phyloP scores from a whole-genome alignment of 2,329 filamentous ascomycete genomes.

The Diaporthe sp. region DNA sequence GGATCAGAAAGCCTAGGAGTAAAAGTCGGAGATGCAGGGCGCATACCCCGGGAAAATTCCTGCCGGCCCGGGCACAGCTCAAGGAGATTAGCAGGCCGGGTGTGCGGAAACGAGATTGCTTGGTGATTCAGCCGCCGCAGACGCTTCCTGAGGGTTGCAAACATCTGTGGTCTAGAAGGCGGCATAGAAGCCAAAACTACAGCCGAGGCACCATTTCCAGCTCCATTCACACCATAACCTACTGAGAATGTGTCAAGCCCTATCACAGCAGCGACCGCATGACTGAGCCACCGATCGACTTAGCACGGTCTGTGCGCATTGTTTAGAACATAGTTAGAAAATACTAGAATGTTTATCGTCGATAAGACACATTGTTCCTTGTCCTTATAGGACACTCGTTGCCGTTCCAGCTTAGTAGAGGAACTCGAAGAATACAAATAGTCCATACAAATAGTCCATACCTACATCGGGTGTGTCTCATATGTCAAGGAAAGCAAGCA shows the following conservation, averaged over 20 bases:
- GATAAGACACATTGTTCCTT: too few species aligned
- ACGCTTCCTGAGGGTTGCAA: too few species aligned
- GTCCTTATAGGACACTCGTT: too few species aligned
- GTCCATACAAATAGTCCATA: too few species aligned
- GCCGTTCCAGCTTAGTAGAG: too few species aligned
- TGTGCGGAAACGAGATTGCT: neutral
- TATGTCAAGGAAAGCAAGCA: too few species aligned
- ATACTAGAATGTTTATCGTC: too few species aligned
- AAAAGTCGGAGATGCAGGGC: neutral
- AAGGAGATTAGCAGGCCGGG: neutral
- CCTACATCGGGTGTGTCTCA: too few species aligned
- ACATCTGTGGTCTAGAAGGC: neutral
- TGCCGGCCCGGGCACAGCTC: conserved; percentile 44
- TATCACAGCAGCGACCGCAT: neutral
- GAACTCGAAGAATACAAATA: too few species aligned
- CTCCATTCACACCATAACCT: neutral
- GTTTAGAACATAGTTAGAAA: too few species aligned
- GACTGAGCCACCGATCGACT: neutral
- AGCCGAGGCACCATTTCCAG: too few species aligned
- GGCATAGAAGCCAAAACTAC: too few species aligned
- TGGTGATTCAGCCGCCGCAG: neutral
- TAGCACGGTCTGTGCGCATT: neutral
- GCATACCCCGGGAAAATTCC: conserved; percentile 37
- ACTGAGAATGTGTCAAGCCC: neutral
- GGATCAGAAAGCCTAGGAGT: conserved; percentile 44